A percentile compares a stretch with the other conserved stretches of the same genome.
These are phyloP conservation scores for Ceratorhiza oryzae-sativae DNA, from an alignment of 1,284 basidiomycete genomes.

Conservation along the genomic window DNA sequence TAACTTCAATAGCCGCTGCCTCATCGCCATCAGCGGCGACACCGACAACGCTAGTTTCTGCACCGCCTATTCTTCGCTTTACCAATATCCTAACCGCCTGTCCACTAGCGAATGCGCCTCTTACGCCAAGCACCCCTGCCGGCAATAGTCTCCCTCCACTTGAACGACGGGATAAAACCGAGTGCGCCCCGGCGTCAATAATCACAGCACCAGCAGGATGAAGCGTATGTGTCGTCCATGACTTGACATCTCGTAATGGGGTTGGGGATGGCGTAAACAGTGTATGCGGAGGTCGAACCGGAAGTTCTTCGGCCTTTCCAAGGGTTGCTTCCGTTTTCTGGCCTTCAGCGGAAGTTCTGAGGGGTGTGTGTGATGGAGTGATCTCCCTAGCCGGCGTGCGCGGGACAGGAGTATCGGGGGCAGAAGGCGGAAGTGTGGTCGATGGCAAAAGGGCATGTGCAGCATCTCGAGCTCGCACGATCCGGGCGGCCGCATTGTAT, in stretches of 20 bases:
- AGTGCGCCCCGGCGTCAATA: constrained; percentile 88
- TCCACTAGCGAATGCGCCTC: constrained; percentile 90
- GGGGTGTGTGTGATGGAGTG: constrained; percentile 37
- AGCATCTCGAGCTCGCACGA: constrained; percentile 22
- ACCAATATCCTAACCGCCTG: constrained; percentile 91
- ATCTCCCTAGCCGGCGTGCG: constrained; percentile 29
- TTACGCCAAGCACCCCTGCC: constrained; percentile 86
- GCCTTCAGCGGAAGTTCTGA: constrained; percentile 18
- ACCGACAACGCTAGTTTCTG: neutral
- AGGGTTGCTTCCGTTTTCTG: constrained; percentile 5
- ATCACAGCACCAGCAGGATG: constrained; percentile 87
- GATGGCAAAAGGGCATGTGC: constrained; percentile 49
- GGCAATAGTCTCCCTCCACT: constrained; percentile 90
- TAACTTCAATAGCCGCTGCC: constrained; percentile 54
- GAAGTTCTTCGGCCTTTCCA: constrained; percentile 33
- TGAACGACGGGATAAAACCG: constrained; percentile 82
- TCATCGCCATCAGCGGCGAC: constrained; percentile 52
- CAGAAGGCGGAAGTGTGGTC: constrained; percentile 45
- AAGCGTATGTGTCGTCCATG: constrained; percentile 94
- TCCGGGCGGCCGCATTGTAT: constrained; percentile 59
- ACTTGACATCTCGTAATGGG: constrained; percentile 89
- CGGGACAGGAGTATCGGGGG: constrained; percentile 41
- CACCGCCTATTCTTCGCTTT: constrained; percentile 40
- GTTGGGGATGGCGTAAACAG: constrained; percentile 78
- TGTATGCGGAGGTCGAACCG: constrained; percentile 77